These are phyloP conservation scores for Macadamia integrifolia DNA, from an alignment of 164 flowering plant genomes.

Conservation along the genomic window DNA sequence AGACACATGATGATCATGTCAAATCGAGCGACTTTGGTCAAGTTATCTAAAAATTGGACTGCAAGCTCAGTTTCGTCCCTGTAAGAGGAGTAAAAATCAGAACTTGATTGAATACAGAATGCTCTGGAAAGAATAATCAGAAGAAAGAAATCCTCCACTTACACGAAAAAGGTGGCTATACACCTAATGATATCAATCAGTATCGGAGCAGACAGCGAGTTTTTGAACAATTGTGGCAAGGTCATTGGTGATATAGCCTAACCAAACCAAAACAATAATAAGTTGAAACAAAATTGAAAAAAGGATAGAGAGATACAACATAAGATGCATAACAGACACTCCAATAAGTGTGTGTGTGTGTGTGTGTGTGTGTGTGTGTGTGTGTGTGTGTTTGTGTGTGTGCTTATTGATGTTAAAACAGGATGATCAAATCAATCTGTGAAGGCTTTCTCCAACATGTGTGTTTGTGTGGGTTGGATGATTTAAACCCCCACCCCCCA, in stretches of 20 bases:
- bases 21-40: slow-evolving; percentile 74
- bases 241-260: slow-evolving; percentile 63
- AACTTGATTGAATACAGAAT: background rate
- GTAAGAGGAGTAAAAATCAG: slow-evolving; percentile 15
- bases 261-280: background rate
- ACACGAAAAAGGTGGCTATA: slow-evolving; percentile 70
- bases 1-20: slow-evolving; percentile 77
- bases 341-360: no score
- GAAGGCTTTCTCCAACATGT: no score
- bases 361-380: no score
- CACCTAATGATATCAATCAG: slow-evolving; percentile 71
- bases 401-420: no score
- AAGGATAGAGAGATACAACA: no score
- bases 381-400: no score
- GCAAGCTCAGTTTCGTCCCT: slow-evolving; percentile 78
- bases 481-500: no score
- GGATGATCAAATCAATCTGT: no score
- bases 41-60: slow-evolving; percentile 51
- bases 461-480: no score
- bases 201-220: slow-evolving; percentile 70
- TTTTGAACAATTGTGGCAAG: slow-evolving; percentile 75
- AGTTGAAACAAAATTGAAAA: no score
- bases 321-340: no score
- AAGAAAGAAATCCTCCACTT: slow-evolving; percentile 20
- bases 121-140: background rate